Conservation (phyloP, 2,329 filamentous ascomycete species). For the Colletotrichum liriopes region DNA sequence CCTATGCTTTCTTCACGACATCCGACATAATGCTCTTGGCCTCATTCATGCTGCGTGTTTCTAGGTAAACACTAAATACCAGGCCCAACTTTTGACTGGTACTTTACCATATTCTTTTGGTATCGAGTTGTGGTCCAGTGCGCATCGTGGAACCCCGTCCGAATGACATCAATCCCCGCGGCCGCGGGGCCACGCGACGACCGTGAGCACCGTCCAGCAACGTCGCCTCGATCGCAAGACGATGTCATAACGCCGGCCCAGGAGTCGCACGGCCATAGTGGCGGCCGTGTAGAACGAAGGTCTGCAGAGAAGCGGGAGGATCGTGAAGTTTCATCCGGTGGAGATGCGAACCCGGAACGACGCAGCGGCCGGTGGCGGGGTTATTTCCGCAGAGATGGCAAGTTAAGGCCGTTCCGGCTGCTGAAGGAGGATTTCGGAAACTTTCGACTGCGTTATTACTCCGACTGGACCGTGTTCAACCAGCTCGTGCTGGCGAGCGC, state of each 20-base stretch:
- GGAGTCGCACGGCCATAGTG: neutral
- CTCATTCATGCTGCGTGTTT: neutral
- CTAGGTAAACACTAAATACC: neutral
- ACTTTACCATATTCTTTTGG: neutral
- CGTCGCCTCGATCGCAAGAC: neutral
- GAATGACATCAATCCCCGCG: constrained; percentile 3
- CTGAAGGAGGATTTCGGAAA: constrained; percentile 65
- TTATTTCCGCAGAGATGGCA: constrained; percentile 57
- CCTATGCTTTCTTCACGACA: neutral
- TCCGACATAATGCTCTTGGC: neutral
- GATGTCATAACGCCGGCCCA: constrained; percentile 22
- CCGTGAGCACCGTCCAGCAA: neutral
- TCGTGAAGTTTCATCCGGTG: neutral
- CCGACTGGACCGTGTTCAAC: constrained; percentile 74
- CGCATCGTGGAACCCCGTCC: neutral
- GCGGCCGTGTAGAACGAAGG: neutral
- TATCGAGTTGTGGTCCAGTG: neutral
- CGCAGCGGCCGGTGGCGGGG: constrained; percentile 19
- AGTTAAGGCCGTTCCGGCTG: constrained; percentile 67
- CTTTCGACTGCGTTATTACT: constrained; percentile 62
- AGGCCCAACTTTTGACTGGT: neutral
- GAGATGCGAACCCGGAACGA: neutral
- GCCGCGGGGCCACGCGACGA: neutral
- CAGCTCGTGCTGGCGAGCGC: constrained; percentile 75
- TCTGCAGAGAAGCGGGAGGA: neutral